Conservation (phyloP, 352 stramenopile genomes). For the Vaucheria bursata region DNA sequence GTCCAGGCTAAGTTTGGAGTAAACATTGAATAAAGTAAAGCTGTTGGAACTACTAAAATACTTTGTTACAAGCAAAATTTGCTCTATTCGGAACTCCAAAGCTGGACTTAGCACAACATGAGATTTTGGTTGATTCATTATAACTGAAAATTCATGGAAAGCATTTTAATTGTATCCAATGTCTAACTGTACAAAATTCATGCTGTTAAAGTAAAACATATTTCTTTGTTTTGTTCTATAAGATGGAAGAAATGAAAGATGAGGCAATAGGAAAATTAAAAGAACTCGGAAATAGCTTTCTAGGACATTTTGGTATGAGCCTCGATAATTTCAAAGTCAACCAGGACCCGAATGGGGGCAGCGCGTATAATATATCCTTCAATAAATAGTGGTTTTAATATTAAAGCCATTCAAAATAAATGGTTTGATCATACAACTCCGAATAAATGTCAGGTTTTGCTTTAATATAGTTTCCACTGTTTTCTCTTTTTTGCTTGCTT, state of each 20-base stretch:
- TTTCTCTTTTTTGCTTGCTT: no score
- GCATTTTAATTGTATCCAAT: background rate
- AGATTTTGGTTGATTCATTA: background rate
- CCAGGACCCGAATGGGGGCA: slow-evolving; percentile 70
- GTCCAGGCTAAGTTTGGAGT: no score
- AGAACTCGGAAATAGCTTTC: slow-evolving; percentile 94
- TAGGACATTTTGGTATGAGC: slow-evolving; percentile 97
- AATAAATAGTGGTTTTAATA: no score
- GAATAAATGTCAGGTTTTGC: no score
- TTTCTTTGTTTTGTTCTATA: slow-evolving; percentile 31
- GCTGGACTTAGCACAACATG: background rate
- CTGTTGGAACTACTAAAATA: no score
- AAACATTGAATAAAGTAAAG: no score
- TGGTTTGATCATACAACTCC: no score
- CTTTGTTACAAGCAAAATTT: no score
- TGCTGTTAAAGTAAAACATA: background rate
- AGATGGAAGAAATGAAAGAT: slow-evolving; percentile 94
- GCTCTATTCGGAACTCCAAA: background rate
- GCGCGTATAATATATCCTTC: background rate
- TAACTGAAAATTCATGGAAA: background rate
- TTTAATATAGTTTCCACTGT: no score
- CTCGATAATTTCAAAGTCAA: slow-evolving; percentile 99
- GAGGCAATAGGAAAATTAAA: slow-evolving; percentile 85
- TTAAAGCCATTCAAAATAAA: no score
- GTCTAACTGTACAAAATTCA: background rate